Evolutionary conservation across 345 rosid genomes (phyloP), one percentile per base, ranked within the genome.

Genomic region (Mallotus nudiflorus): DNA sequence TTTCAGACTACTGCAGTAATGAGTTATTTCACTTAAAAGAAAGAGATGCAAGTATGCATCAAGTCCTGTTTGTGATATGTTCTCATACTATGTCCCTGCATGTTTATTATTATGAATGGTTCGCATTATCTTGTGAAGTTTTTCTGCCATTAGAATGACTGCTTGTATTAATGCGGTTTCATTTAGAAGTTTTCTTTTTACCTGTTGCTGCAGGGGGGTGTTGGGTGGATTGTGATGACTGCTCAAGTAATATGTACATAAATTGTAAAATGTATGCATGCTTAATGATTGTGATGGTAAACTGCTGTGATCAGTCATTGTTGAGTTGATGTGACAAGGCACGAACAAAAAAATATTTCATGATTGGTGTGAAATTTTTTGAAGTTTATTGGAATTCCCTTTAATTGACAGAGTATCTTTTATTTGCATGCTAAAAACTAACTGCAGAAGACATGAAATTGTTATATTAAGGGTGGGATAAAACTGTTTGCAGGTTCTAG

Each of bases 401-500:
- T 52, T 6, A 15, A n/a, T n/a, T n/a, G n/a, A n/a, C n/a, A n/a
- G n/a, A n/a, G n/a, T n/a, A n/a, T n/a, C n/a, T 37, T 50, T 18
- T 65, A 1, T 42, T 67, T 39, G 25, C 56, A 20, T 29, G 3
- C 5, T 33, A 6, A 33, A 33, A 33, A 33, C 37, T 33, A 33
- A 33, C 18, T 18, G n/a, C 18, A 2, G 0, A 28, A 53, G n/a
- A 46, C 22, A 60, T 50, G 59, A 58, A 46, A 57, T 53, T 14
- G 39, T 35, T 24, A 12, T n/a, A 2, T 9, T 48, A 45, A 65
- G 33, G 35, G 33, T 65, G 33, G 22, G 24, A 50, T 48, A n/a
- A 57, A 53, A 71, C 46, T 29, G 42, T 74, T 56, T 73, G 75
- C 91, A 91, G 98, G 97, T 94, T 66, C 69, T 94, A 68, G 91